Conservation (phyloP, 73 alveolate species). For the Uronychia binucleata region DNA sequence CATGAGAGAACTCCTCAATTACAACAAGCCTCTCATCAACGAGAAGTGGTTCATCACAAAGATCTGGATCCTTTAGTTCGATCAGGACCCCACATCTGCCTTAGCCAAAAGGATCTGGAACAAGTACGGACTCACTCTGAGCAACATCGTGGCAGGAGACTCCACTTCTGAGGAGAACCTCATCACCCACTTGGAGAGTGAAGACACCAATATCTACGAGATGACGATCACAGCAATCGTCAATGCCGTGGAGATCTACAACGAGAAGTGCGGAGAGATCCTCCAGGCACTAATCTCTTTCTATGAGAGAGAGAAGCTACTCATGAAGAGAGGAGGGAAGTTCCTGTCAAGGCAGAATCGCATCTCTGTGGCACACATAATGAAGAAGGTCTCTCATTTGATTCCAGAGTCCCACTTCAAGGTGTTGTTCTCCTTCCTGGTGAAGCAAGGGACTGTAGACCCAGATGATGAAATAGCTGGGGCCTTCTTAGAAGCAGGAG, state of each 20-base stretch:
- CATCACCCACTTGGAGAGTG: slow-evolving; percentile 21
- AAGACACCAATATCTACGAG: slow-evolving; percentile 40
- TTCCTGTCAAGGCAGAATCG: slow-evolving; percentile 27
- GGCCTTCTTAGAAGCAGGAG: slow-evolving; percentile 60
- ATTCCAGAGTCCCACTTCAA: slow-evolving; percentile 21
- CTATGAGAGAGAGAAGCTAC: slow-evolving; percentile 31
- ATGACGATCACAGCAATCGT: slow-evolving; percentile 14
- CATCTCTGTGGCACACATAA: slow-evolving; percentile 34
- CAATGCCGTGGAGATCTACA: slow-evolving; percentile 37
- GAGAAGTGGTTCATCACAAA: slow-evolving; percentile 49
- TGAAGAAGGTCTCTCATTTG: slow-evolving; percentile 17
- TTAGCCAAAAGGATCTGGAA: slow-evolving; percentile 50
- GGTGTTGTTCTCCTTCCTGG: slow-evolving; percentile 30
- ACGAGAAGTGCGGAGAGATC: slow-evolving; percentile 11
- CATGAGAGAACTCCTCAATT: slow-evolving; percentile 25
- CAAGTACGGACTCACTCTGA: slow-evolving; percentile 41
- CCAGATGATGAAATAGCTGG: slow-evolving; percentile 23
- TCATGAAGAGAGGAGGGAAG: not conserved
- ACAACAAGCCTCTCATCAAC: slow-evolving; percentile 23
- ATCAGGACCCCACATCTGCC: slow-evolving; percentile 23
- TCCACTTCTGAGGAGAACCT: slow-evolving; percentile 18
- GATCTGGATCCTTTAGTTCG: slow-evolving; percentile 58
- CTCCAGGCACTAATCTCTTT: slow-evolving; percentile 37
- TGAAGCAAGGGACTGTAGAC: slow-evolving; percentile 39
- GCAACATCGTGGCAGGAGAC: slow-evolving; percentile 9